Percentiles rank a stretch among this genome's conserved stretches.
These are phyloP conservation scores for Senna siamea DNA, from an alignment of 306 rosid genomes.

Conservation along the genomic window DNA sequence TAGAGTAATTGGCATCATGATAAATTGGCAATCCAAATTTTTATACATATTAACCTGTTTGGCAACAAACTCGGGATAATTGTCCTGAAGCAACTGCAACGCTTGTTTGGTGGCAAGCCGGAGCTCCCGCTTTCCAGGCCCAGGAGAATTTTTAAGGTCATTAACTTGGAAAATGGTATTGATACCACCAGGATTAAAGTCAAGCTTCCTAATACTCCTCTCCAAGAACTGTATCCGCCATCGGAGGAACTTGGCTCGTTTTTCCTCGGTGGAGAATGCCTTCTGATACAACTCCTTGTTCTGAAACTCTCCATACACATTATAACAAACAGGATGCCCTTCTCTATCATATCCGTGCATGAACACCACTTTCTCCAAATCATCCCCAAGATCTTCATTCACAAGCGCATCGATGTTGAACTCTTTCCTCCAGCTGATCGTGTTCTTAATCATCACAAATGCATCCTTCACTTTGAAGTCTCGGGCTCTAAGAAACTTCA, in stretches of 20 bases:
- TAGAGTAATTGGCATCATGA: neutral
- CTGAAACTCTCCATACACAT: constrained; percentile 91
- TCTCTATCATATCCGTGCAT: constrained; percentile 78
- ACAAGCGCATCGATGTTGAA: constrained; percentile 72
- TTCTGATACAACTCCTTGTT: constrained; percentile 77
- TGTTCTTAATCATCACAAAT: constrained; percentile 61
- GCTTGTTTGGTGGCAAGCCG: constrained; percentile 83
- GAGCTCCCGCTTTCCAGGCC: constrained; percentile 78
- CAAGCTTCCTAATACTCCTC: constrained; percentile 80
- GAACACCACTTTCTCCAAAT: constrained; percentile 81
- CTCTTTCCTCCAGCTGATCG: constrained; percentile 72
- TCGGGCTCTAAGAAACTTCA: constrained; percentile 84
- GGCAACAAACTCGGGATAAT: constrained; percentile 91
- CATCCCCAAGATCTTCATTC: constrained; percentile 75
- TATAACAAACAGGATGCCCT: constrained; percentile 83
- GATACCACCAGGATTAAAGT: constrained; percentile 68
- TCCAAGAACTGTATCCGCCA: constrained; percentile 91
- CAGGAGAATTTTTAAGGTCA: constrained; percentile 85
- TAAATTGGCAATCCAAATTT: neutral
- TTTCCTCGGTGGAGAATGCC: constrained; percentile 63
- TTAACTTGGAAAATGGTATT: constrained; percentile 80
- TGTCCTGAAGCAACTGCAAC: constrained; percentile 89
- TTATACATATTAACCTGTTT: constrained; percentile 63
- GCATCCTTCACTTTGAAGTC: constrained; percentile 82
- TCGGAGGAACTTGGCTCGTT: constrained; percentile 63